phyloP scores from a whole-genome alignment of 2,329 filamentous ascomycete species.

The Alternaria sp. region DNA sequence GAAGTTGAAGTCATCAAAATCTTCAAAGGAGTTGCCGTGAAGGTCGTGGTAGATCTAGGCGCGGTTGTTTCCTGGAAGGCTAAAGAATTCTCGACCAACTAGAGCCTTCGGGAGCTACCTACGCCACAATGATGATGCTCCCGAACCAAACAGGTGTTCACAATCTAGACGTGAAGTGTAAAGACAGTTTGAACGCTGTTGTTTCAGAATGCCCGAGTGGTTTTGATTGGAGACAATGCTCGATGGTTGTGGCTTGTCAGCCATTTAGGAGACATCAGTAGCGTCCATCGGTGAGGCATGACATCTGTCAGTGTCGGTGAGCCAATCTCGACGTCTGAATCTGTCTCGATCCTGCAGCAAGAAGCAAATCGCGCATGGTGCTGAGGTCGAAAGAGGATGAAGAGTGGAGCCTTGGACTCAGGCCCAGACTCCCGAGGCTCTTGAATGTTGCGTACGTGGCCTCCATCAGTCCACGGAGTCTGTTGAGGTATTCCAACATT shows the following conservation, averaged over 20 bases:
- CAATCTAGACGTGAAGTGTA: not conserved
- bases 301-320: constrained; percentile 1
- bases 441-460: constrained; percentile 2
- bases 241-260: not conserved
- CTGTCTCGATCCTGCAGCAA: constrained; percentile 3
- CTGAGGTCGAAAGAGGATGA: not conserved
- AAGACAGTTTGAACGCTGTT: not conserved
- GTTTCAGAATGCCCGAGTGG: not conserved
- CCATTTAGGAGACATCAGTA: not conserved
- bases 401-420: not conserved
- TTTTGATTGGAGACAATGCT: constrained; percentile 1
- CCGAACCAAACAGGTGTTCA: constrained; percentile 4
- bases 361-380: not conserved
- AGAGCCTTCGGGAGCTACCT: not conserved
- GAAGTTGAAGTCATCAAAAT: not conserved
- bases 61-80: not conserved
- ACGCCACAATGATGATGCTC: not conserved
- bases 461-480: not conserved
- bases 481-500: constrained; percentile 2
- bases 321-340: not conserved
- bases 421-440: constrained; percentile 1
- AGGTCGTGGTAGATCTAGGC: not conserved
- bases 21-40: not conserved
- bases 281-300: not conserved
- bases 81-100: constrained; percentile 1